Conservation (phyloP, 2,329 filamentous ascomycete species). For the Cladosporium velox region DNA sequence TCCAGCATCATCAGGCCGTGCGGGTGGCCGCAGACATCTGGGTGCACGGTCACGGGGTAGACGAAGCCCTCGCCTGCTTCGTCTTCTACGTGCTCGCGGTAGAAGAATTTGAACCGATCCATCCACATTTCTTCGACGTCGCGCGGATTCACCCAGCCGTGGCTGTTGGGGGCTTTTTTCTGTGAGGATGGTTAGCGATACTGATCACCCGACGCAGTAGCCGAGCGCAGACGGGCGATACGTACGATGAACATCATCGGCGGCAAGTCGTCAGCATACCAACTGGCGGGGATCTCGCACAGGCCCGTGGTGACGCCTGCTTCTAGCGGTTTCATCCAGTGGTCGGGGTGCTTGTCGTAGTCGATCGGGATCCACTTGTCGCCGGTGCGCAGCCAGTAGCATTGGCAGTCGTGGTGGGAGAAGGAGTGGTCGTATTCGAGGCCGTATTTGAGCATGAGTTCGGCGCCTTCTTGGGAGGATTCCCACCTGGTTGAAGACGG, state of each 20-base stretch:
- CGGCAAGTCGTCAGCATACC: constrained; percentile 63
- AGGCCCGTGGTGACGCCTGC: constrained; percentile 62
- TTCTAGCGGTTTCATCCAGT: constrained; percentile 68
- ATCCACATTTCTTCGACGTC: constrained; percentile 67
- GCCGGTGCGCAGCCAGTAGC: constrained; percentile 64
- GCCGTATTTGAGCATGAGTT: constrained; percentile 65
- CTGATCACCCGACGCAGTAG: not conserved
- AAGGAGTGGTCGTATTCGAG: constrained; percentile 71
- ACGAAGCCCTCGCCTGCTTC: constrained; percentile 68
- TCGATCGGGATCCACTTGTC: constrained; percentile 70
- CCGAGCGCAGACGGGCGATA: not conserved
- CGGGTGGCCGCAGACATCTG: constrained; percentile 70
- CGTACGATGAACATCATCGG: constrained; percentile 68
- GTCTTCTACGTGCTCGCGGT: constrained; percentile 46
- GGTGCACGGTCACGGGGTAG: constrained; percentile 76
- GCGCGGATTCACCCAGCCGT: constrained; percentile 59
- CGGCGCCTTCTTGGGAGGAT: constrained; percentile 65
- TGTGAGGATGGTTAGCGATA: not conserved
- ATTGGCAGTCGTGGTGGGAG: constrained; percentile 65
- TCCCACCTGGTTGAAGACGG: constrained; percentile 58
- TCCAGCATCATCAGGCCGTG: constrained; percentile 75
- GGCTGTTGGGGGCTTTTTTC: constrained; percentile 56
- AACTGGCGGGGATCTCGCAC: constrained; percentile 66
- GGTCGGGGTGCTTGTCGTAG: constrained; percentile 61
- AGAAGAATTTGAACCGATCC: constrained; percentile 72